Percentiles rank a stretch among this genome's conserved stretches.
Evolutionary conservation across 2,329 filamentous ascomycete genomes (phyloP).

Genomic region (Ascochyta lentis): DNA sequence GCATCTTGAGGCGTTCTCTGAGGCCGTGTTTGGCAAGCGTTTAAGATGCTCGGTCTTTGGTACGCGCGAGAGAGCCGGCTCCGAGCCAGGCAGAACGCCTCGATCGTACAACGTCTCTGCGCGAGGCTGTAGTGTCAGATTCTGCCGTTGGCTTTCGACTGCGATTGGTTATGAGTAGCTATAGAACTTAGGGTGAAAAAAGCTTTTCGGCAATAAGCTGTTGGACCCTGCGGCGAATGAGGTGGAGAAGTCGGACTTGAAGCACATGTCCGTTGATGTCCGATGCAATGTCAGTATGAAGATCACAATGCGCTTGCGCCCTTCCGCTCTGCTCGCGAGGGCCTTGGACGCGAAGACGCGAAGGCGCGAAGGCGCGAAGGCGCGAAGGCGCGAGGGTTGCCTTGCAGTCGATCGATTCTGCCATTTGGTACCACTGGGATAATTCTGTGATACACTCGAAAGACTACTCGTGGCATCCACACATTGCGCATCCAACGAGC

Average conservation of each 20-base stretch:
- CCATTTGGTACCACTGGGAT: too few relatives aligned
- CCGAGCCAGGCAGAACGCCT: slow-evolving; percentile 3
- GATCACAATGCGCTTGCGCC: not conserved
- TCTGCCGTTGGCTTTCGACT: not conserved
- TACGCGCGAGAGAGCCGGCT: slow-evolving; percentile 5
- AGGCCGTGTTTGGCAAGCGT: slow-evolving; percentile 3
- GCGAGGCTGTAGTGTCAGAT: not conserved
- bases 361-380: too few relatives aligned
- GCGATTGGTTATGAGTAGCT: not conserved
- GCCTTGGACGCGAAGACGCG: not conserved
- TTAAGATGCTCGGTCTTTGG: slow-evolving; percentile 15
- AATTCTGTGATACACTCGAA: too few relatives aligned
- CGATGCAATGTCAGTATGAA: not conserved
- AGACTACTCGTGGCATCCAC: not conserved
- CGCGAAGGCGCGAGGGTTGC: not conserved
- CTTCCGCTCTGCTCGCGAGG: not conserved
- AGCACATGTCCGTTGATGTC: slow-evolving; percentile 13
- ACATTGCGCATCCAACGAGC: not conserved
- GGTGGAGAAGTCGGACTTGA: slow-evolving; percentile 13
- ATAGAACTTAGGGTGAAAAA: not conserved
- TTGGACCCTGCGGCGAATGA: not conserved
- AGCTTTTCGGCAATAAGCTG: slow-evolving; percentile 5
- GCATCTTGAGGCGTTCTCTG: not conserved
- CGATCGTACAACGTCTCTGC: slow-evolving; percentile 10
- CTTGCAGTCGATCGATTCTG: not conserved